phyloP scores from a whole-genome alignment of 129 eudicot genomes.

The Apium graveolens region DNA sequence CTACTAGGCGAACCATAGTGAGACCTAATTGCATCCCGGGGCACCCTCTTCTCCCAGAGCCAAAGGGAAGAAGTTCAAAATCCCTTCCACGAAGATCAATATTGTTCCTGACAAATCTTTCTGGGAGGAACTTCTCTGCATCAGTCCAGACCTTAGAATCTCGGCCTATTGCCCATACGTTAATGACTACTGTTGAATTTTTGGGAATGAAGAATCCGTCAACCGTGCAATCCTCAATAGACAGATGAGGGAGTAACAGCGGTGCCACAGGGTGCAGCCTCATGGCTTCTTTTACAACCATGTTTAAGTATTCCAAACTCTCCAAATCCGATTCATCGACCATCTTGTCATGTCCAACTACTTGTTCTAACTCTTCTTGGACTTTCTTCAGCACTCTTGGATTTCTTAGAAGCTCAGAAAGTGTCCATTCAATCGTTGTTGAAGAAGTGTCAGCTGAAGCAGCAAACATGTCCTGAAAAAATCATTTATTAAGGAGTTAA shows the following conservation, averaged over 20 bases:
- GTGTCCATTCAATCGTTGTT: constrained; percentile 29
- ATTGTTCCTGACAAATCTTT: constrained; percentile 31
- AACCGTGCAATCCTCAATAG: constrained; percentile 27
- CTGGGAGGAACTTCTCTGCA: constrained; percentile 38
- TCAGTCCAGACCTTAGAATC: constrained; percentile 38
- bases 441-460: constrained; percentile 34
- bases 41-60: constrained; percentile 47
- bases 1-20: constrained; percentile 18
- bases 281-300: constrained; percentile 44
- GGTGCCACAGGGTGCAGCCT: constrained; percentile 51
- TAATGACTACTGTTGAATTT: constrained; percentile 26
- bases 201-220: constrained; percentile 34
- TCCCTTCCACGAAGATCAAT: constrained; percentile 30
- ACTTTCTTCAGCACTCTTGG: constrained; percentile 26
- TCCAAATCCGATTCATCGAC: constrained; percentile 42
- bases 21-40: constrained; percentile 46
- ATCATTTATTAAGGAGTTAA: too few relatives aligned
- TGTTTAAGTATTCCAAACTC: constrained; percentile 28
- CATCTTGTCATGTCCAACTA: constrained; percentile 31
- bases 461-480: constrained; percentile 31
- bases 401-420: constrained; percentile 34
- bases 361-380: constrained; percentile 32
- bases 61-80: constrained; percentile 44
- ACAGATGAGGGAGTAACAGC: constrained; percentile 30
- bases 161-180: constrained; percentile 35